A percentile compares a stretch with the other conserved stretches of the same genome.
These are phyloP conservation scores for Kodamaea hsintzibuensis DNA, from an alignment of 805 yeast genomes.

Conservation along the genomic window DNA sequence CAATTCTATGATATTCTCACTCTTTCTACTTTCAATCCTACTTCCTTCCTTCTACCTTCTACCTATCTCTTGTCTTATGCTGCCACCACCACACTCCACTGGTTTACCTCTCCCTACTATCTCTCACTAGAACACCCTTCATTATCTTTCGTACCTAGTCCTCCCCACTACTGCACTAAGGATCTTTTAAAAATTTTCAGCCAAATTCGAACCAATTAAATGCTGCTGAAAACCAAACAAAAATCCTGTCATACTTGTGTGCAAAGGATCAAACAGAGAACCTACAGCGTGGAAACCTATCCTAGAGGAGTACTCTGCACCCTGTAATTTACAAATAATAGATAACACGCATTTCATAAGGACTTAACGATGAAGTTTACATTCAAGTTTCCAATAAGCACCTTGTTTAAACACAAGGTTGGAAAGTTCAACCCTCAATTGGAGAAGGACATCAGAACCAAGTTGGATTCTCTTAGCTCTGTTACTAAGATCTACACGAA, in stretches of 20 bases:
- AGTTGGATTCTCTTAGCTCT: slow-evolving; percentile 63
- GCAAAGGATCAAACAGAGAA: not conserved
- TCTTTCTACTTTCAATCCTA: no score
- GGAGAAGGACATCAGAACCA: slow-evolving; percentile 62
- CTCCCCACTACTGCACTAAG: slow-evolving; percentile 6
- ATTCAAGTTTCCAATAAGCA: slow-evolving; percentile 41
- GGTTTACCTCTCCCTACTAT: not conserved
- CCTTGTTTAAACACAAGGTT: slow-evolving; percentile 38
- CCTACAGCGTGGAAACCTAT: not conserved
- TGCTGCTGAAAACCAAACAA: slow-evolving; percentile 19
- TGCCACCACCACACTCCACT: no score
- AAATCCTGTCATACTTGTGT: slow-evolving; percentile 2
- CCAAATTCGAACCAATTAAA: slow-evolving; percentile 23
- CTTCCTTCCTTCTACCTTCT: no score
- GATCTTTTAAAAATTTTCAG: slow-evolving; percentile 8
- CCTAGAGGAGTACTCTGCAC: not conserved
- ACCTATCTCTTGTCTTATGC: no score
- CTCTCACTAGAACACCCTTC: no score
- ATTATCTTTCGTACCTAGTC: not conserved
- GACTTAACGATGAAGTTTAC: slow-evolving; percentile 38
- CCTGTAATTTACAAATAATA: not conserved
- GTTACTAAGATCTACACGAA: slow-evolving; percentile 68
- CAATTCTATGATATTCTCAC: no score
- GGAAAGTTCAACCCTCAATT: slow-evolving; percentile 46
- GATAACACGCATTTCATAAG: not conserved